These are phyloP conservation scores for Agastache rugosa DNA, from an alignment of 257 asterid species.

Conservation along the genomic window DNA sequence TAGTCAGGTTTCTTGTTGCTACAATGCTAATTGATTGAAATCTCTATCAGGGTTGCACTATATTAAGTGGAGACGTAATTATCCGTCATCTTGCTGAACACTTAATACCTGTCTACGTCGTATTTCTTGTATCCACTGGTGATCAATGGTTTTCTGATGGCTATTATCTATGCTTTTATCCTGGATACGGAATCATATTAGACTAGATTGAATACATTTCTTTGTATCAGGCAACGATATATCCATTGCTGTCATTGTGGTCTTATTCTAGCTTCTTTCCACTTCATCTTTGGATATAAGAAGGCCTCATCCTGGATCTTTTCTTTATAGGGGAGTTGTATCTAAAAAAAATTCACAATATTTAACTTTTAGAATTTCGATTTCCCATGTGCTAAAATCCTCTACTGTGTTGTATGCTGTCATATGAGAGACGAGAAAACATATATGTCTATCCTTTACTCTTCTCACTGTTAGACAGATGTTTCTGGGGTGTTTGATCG, in stretches of 20 bases:
- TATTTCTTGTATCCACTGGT: slow-evolving; percentile 88
- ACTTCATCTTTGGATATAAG: not conserved
- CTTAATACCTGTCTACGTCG: slow-evolving; percentile 77
- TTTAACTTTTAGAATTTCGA: not conserved
- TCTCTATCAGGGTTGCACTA: slow-evolving; percentile 84
- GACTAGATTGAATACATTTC: not conserved
- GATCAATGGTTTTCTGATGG: not conserved
- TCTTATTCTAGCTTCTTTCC: not conserved
- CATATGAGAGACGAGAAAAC: slow-evolving; percentile 14
- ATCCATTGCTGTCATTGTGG: not conserved
- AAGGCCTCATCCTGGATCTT: not conserved
- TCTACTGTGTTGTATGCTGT: not conserved
- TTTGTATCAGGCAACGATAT: not conserved
- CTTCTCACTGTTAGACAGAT: slow-evolving; percentile 64
- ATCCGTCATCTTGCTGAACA: slow-evolving; percentile 82
- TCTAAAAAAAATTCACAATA: not conserved
- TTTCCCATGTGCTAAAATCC: not conserved
- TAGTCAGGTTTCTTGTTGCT: slow-evolving; percentile 30
- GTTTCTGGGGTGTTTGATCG: slow-evolving; percentile 89
- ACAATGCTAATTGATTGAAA: slow-evolving; percentile 21
- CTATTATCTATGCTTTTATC: slow-evolving; percentile 23
- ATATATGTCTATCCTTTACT: slow-evolving; percentile 52
- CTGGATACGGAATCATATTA: slow-evolving; percentile 1
- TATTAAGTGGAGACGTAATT: slow-evolving; percentile 95
- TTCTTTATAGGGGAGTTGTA: slow-evolving; percentile 1